phyloP scores from a whole-genome alignment of 305 asterid genomes.

The Andrographis paniculata region DNA sequence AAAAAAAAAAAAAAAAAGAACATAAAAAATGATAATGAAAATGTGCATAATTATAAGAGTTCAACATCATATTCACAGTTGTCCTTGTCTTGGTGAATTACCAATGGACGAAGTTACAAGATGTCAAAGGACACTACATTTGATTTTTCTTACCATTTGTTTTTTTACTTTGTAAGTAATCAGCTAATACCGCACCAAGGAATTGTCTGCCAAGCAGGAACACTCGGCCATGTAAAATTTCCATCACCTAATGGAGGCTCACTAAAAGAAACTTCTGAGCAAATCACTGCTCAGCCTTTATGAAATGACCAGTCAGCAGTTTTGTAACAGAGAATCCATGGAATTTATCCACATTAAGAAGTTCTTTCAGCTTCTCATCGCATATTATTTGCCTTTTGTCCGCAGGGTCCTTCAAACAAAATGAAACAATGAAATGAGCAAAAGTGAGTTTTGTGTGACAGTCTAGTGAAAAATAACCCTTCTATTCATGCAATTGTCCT shows the following conservation, averaged over 20 bases:
- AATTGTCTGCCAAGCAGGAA: conserved; percentile 16
- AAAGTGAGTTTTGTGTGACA: too few relatives aligned
- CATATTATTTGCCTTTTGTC: conserved; percentile 70
- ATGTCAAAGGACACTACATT: conserved; percentile 14
- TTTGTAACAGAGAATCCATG: conserved; percentile 58
- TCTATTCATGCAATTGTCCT: too few relatives aligned
- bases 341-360: conserved; percentile 63
- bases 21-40: too few relatives aligned
- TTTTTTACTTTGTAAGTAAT: conserved; percentile 2
- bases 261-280: conserved; percentile 9
- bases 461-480: too few relatives aligned
- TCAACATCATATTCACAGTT: conserved; percentile 17
- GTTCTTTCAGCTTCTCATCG: conserved; percentile 88
- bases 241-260: conserved; percentile 14
- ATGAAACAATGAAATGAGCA: conserved; percentile 17
- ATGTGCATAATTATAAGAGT: conserved; percentile 8
- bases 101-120: conserved; percentile 20
- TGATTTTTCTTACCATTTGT: neutral
- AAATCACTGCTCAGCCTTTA: conserved; percentile 53
- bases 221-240: conserved; percentile 12
- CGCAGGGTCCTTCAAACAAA: conserved; percentile 65
- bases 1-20: too few relatives aligned
- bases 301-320: conserved; percentile 51
- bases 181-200: neutral
- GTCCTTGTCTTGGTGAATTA: conserved; percentile 18